Conservation (phyloP, 306 rosid species). For the Purshia tridentata region DNA sequence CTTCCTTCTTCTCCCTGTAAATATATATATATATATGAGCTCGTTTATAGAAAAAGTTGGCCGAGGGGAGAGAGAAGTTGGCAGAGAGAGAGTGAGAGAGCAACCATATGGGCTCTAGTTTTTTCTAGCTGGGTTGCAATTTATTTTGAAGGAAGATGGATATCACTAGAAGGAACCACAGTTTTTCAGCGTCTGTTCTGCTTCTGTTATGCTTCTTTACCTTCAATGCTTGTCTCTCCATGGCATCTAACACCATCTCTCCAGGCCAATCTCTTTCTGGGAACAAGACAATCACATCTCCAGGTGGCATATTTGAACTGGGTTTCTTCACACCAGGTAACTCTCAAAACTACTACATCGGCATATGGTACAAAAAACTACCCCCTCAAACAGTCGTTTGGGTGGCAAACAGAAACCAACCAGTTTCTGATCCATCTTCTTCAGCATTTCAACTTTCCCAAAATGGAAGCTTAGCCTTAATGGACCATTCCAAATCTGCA, state of each 20-base stretch:
- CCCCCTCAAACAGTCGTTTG: constrained; percentile 30
- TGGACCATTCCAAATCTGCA: neutral
- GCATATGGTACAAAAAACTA: constrained; percentile 28
- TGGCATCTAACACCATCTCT: constrained; percentile 13
- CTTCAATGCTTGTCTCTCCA: neutral
- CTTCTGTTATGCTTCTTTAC: neutral
- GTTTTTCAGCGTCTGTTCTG: neutral
- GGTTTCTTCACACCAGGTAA: constrained; percentile 29
- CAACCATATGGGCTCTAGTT: too few relatives aligned
- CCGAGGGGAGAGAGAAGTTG: too few relatives aligned
- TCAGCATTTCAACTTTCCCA: constrained; percentile 17
- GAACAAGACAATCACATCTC: constrained; percentile 14
- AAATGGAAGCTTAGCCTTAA: constrained; percentile 25
- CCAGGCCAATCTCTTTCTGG: constrained; percentile 16
- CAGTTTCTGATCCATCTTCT: constrained; percentile 32
- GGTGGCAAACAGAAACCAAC: constrained; percentile 41
- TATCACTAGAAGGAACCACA: neutral
- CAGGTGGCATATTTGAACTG: constrained; percentile 15
- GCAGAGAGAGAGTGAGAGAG: neutral
- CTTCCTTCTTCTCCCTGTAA: too few relatives aligned
- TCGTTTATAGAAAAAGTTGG: too few relatives aligned
- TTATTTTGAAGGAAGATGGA: neutral
- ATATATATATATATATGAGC: too few relatives aligned
- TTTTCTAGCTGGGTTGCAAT: too few relatives aligned
- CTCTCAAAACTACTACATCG: constrained; percentile 11